Base-by-base conservation (phyloP, 2,329 filamentous ascomycete species). In the Colletotrichum eremochloae region DNA sequence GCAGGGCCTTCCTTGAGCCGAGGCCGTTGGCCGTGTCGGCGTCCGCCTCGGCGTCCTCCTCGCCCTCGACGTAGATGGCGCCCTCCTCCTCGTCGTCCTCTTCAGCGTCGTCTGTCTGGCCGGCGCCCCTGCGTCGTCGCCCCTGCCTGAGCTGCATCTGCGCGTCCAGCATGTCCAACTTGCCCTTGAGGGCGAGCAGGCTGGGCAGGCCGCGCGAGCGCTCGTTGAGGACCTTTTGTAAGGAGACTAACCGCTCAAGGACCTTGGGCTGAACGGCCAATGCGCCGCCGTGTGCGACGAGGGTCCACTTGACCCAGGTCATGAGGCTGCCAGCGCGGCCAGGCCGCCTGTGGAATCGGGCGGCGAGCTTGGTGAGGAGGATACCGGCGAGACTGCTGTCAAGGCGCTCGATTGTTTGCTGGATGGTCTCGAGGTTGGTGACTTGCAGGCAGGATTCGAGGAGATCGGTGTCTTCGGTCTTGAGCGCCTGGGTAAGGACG, bases 231-330 rank as follows among this genome's bases (percentile, higher is more conserved):
- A 98, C 96, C 79, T 93, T 92, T 81, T 96, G 94, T 67, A 99
- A 86, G 52, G 93, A 91, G 60, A 89, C 87, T 72, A 99, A 88
- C 79, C 92, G 92, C 78, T 92, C 91, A 76, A 96, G 88, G 48
- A 97, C 87, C 75, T 95, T 92, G n/a, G 93, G 91, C 80, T 97
- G 94, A 42, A 92, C 92, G 14, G 95, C 94, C 63, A 99, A 87
- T 65, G 95, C 95, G 75, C 96, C 96, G 75, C 96, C 96, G 79
- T 99, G 96, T 1, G 94, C 92, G 44, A 98, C 91, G 67, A 98
- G 89, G 1, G 94, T 96, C 94, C 95, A 97, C 82, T 98, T 95
- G 55, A 98, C 93, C 95, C 96, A 99, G 20, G 93, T 90, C 88
- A 98, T 95, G 42, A 99, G 89, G 79, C 92, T 94, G 63, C 95